Conservation (phyloP, 2,329 filamentous ascomycete genomes). For the Fusarium chuoi region DNA sequence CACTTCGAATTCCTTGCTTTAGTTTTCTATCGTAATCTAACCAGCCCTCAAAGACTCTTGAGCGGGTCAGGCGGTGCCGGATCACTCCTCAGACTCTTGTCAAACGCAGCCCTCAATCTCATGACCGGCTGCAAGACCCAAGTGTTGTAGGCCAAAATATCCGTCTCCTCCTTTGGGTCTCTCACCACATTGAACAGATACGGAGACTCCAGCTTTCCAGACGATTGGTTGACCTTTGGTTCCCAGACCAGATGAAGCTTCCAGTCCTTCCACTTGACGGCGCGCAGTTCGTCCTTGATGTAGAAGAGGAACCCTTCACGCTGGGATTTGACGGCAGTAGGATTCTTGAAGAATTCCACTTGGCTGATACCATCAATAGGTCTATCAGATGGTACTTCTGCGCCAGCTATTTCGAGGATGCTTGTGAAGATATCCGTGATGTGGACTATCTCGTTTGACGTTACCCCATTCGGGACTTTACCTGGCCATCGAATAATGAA, state of each 20-base stretch:
- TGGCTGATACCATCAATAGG: slow-evolving; percentile 48
- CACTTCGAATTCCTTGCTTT: fast-evolving
- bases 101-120: slow-evolving; percentile 41
- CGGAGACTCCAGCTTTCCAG: slow-evolving; percentile 46
- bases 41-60: slow-evolving; percentile 27
- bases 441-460: slow-evolving; percentile 48
- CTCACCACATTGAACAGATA: slow-evolving; percentile 48
- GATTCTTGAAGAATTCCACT: slow-evolving; percentile 41
- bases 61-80: slow-evolving; percentile 48
- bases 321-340: slow-evolving; percentile 19
- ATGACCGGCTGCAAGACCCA: slow-evolving; percentile 49
- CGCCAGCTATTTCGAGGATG: slow-evolving; percentile 41
- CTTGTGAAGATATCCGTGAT: slow-evolving; percentile 49
- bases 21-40: not conserved
- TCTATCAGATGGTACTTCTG: slow-evolving; percentile 38
- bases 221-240: slow-evolving; percentile 49
- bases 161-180: slow-evolving; percentile 49
- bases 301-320: slow-evolving; percentile 48
- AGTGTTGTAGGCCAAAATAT: slow-evolving; percentile 46
- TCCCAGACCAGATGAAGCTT: slow-evolving; percentile 50
- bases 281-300: slow-evolving; percentile 49
- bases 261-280: slow-evolving; percentile 51
- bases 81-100: slow-evolving; percentile 44
- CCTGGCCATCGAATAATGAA: slow-evolving; percentile 51
- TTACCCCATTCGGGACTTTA: slow-evolving; percentile 38